Evolutionary conservation across 2,329 filamentous ascomycete genomes (phyloP), one percentile per base, ranked within the genome.

Genomic region (Colletotrichum sojae): DNA sequence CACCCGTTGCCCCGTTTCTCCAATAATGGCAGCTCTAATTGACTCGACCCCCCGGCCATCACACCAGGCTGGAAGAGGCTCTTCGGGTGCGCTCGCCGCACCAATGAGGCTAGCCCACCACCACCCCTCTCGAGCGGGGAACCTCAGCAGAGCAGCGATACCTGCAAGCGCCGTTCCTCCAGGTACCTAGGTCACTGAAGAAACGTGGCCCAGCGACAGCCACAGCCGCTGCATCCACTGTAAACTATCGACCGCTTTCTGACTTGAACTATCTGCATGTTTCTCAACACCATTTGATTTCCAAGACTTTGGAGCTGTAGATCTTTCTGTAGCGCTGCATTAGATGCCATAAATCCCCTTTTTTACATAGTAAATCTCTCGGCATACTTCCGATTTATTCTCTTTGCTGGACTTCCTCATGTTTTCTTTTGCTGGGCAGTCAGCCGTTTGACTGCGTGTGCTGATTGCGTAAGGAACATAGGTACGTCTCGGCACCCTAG

Each of bases 1-100:
- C 66, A 66, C 66, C 45, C 18, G 5, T 4, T 60, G 62, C 49
- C 66, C 66, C 62, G 25, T 66, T 25, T 15, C 40, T 22, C 66
- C 66, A 69, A 56, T 65, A 65, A 49, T 27, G 65, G 20, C 49
- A 65, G 53, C 53, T 66, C 53, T n/a, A 55, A 66, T 66, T 59
- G 52, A 12, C 20, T 9, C 18, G n/a, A 18, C 51, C 45, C 51
- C 52, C 59, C 36, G 16, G 54, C 27, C 54, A 31, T 52, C 20
- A 52, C 46, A 59, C 54, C 46, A 27, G 31, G 40, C 52, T 25
- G n/a, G 60, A 46, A 54, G 61, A 69, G 66, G 55, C 66, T 69
- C 66, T 69, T 59, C 55, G 55, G 66, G 27, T 60, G 39, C 45
- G 8, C 55, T 25, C 56, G 43, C 66, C 62, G 62, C 51, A 49